Percentiles rank a stretch among this genome's conserved stretches.
These are phyloP conservation scores for Daldinia loculata DNA, from an alignment of 495 filamentous ascomycete species.

Conservation along the genomic window DNA sequence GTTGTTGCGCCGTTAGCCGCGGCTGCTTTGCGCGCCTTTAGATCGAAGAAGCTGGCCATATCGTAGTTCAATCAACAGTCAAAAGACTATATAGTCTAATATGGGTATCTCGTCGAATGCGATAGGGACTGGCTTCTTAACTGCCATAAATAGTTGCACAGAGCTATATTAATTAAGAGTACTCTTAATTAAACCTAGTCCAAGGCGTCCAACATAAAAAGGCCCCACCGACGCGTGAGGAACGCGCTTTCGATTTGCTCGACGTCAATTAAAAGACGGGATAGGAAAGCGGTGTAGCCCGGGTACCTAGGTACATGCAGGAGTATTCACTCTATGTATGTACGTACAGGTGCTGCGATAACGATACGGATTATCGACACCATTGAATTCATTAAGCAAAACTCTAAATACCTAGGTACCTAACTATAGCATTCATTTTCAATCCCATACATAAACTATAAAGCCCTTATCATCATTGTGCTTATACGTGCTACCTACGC, in stretches of 20 bases:
- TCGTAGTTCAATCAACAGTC: background rate
- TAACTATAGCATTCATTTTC: too few relatives aligned
- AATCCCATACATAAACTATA: background rate
- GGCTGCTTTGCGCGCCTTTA: constrained; percentile 89
- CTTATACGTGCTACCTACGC: constrained; percentile 18
- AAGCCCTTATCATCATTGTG: background rate
- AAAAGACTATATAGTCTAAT: background rate
- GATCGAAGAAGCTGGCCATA: constrained; percentile 91
- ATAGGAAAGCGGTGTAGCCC: constrained; percentile 27
- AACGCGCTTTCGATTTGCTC: constrained; percentile 28
- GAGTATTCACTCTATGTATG: too few relatives aligned
- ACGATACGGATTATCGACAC: too few relatives aligned
- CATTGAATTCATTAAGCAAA: background rate
- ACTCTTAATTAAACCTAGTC: constrained; percentile 8
- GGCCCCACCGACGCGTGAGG: constrained; percentile 30
- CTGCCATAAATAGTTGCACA: constrained; percentile 3
- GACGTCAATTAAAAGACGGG: constrained; percentile 32
- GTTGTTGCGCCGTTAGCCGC: constrained; percentile 64
- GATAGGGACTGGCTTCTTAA: background rate
- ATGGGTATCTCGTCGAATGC: background rate
- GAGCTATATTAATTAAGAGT: constrained; percentile 10
- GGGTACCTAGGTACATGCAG: background rate
- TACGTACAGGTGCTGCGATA: too few relatives aligned
- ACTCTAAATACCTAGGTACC: too few relatives aligned
- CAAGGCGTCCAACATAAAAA: background rate